Conservation (phyloP, 805 yeast species). For the Cyberlindnera euphorbiiphila region DNA sequence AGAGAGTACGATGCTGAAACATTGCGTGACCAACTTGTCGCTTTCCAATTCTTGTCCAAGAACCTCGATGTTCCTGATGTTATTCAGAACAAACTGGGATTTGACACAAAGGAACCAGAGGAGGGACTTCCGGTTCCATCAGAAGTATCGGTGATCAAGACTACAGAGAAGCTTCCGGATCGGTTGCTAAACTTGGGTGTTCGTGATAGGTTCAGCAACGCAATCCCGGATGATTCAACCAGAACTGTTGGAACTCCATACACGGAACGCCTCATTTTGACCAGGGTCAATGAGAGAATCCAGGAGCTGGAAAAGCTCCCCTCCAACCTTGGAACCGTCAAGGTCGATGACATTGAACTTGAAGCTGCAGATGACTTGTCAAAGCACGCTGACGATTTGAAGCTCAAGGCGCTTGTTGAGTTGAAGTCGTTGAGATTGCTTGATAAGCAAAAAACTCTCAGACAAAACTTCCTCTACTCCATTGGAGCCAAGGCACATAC, state of each 20-base stretch:
- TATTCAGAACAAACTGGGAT: constrained; percentile 38
- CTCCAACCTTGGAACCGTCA: constrained; percentile 61
- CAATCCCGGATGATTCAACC: constrained; percentile 33
- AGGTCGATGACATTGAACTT: constrained; percentile 40
- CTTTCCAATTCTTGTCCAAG: constrained; percentile 59
- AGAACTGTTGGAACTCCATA: constrained; percentile 37
- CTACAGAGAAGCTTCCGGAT: constrained; percentile 29
- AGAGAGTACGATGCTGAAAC: constrained; percentile 41
- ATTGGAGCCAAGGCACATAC: constrained; percentile 56
- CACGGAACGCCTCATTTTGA: constrained; percentile 49
- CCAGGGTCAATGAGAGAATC: constrained; percentile 55
- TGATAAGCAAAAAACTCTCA: constrained; percentile 65
- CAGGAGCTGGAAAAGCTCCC: constrained; percentile 63
- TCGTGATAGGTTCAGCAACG: constrained; percentile 25
- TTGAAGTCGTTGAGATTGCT: constrained; percentile 62
- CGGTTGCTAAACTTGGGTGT: constrained; percentile 31
- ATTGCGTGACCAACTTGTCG: constrained; percentile 55
- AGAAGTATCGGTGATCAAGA: constrained; percentile 24
- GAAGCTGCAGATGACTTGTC: constrained; percentile 42
- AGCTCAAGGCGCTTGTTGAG: constrained; percentile 65
- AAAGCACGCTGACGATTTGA: constrained; percentile 49
- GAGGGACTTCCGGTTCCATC: background rate
- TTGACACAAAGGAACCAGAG: constrained; percentile 7
- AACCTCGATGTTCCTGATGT: constrained; percentile 61
- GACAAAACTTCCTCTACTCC: constrained; percentile 53